Percentiles rank a stretch among this genome's conserved stretches.
These are phyloP conservation scores for Pulveroboletus sp. DNA, from an alignment of 768 basidiomycete species.

Conservation along the genomic window DNA sequence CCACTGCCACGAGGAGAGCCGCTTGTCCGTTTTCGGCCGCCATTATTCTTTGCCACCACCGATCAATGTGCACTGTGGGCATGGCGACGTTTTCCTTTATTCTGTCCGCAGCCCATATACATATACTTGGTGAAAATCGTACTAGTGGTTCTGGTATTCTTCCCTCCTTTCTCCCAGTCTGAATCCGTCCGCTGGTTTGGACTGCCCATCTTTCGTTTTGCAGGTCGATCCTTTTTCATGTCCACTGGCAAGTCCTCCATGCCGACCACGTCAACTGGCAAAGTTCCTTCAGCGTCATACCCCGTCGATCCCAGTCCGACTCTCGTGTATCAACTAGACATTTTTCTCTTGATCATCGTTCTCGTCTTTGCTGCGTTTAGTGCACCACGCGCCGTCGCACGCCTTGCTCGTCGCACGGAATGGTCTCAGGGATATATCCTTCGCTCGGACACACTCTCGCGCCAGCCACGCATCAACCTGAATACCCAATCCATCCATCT, in stretches of 20 bases:
- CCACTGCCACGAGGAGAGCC: no score
- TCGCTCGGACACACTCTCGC: conserved; percentile 13
- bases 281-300: background rate
- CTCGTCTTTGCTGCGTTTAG: conserved; percentile 39
- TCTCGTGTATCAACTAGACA: conserved; percentile 39
- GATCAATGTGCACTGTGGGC: no score
- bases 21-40: no score
- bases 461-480: conserved; percentile 8
- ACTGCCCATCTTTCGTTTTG: conserved; percentile 8
- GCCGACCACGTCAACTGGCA: background rate
- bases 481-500: conserved; percentile 14
- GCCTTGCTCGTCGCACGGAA: conserved; percentile 48
- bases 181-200: conserved; percentile 5
- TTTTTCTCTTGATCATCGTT: conserved; percentile 44
- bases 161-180: background rate
- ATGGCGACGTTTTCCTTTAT: no score
- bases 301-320: background rate
- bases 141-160: no score
- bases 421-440: conserved; percentile 54
- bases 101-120: no score
- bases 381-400: conserved; percentile 49
- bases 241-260: conserved; percentile 6
- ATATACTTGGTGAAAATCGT: no score
- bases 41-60: no score
- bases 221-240: conserved; percentile 14